A percentile compares a stretch with the other conserved stretches of the same genome.
phyloP scores from a whole-genome alignment of 371 early-diverging fungal species.

The Rhizopus delemar region DNA sequence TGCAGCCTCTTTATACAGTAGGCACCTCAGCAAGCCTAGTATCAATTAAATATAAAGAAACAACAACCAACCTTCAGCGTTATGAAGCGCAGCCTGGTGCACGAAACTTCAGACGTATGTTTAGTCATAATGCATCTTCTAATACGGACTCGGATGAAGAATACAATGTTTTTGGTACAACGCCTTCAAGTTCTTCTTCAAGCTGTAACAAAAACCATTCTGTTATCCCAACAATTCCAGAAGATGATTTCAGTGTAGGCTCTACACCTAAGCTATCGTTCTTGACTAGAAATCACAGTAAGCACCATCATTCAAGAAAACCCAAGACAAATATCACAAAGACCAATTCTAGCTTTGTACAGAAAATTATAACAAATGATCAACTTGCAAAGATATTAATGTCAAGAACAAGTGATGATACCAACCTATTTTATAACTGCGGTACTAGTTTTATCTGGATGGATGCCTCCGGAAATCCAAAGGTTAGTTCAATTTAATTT shows the following conservation, averaged over 20 bases:
- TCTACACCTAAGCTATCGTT: conserved; percentile 38
- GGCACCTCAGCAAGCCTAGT: conserved; percentile 60
- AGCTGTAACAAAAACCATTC: conserved; percentile 20
- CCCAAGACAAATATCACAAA: conserved; percentile 63
- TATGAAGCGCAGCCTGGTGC: conserved; percentile 50
- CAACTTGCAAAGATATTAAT: conserved; percentile 79
- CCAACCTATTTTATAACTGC: conserved; percentile 83
- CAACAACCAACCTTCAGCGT: conserved; percentile 36
- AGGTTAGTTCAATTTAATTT: conserved; percentile 38
- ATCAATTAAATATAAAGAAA: conserved; percentile 63
- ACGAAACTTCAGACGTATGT: conserved; percentile 34
- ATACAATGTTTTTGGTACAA: conserved; percentile 11
- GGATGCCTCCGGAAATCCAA: conserved; percentile 67
- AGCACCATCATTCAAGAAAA: conserved; percentile 31
- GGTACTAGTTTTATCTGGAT: conserved; percentile 81
- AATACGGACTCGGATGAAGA: conserved; percentile 31
- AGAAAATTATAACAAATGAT: conserved; percentile 80
- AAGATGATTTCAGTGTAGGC: conserved; percentile 11
- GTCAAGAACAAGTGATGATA: conserved; percentile 66
- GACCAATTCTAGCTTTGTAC: conserved; percentile 76
- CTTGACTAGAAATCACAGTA: conserved; percentile 28
- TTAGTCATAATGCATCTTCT: conserved; percentile 9
- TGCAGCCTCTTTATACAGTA: conserved; percentile 50
- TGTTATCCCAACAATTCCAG: conserved; percentile 19
- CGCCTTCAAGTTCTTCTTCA: conserved; percentile 36